Evolutionary conservation across 1,284 basidiomycete species (phyloP).

Genomic region (Ceratobasidium papillatum): DNA sequence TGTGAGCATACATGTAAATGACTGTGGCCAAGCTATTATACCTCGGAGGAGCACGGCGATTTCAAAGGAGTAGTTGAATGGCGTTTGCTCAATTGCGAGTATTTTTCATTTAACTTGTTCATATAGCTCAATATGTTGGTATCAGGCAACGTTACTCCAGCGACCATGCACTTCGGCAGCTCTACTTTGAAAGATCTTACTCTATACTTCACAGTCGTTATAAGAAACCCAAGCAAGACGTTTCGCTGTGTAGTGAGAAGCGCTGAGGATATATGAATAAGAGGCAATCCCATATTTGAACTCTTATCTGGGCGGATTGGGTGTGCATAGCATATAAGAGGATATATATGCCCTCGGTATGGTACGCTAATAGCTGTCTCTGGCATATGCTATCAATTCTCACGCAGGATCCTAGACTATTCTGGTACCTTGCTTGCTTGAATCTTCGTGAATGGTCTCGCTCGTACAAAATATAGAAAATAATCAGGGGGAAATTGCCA

Average conservation of each 20-base stretch:
- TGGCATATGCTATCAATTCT: neutral
- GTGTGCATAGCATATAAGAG: neutral
- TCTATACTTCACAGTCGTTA: neutral
- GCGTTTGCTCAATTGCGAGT: no score
- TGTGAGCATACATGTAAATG: neutral
- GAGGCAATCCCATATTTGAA: neutral
- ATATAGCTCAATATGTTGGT: neutral
- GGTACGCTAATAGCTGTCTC: neutral
- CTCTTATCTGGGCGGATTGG: neutral
- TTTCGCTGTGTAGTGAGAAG: neutral
- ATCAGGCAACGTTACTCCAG: neutral
- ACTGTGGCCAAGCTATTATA: neutral
- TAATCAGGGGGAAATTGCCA: neutral
- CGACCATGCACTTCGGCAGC: neutral
- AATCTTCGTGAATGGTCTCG: neutral
- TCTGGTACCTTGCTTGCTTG: neutral
- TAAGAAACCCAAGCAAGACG: neutral
- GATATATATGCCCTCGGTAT: conserved; percentile 21
- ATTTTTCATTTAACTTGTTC: no score
- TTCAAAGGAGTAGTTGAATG: neutral
- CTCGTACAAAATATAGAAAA: neutral
- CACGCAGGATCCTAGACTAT: neutral
- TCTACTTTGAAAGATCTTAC: neutral
- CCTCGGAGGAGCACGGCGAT: conserved; percentile 1
- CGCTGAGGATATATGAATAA: neutral